Conservation (phyloP, 441 rosid genomes). For the Eugenia klotzschiana region DNA sequence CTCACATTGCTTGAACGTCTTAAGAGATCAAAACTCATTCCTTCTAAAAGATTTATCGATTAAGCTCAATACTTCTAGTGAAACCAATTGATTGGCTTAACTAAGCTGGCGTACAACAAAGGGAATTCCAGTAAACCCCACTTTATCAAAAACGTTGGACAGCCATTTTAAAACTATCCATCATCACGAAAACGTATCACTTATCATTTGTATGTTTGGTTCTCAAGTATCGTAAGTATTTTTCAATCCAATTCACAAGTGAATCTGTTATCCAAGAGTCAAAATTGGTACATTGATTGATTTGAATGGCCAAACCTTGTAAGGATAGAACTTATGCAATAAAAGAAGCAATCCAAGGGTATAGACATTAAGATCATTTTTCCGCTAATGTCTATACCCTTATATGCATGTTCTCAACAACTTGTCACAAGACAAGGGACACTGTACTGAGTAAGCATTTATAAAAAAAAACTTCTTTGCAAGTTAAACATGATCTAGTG, state of each 20-base stretch:
- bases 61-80: neutral
- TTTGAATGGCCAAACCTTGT: neutral
- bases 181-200: neutral
- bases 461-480: neutral
- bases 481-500: neutral
- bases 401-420: neutral
- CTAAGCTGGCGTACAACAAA: neutral
- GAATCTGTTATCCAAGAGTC: neutral
- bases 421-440: neutral
- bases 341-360: neutral
- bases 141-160: neutral
- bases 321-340: neutral
- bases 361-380: neutral
- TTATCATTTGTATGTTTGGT: neutral
- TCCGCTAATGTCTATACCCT: neutral
- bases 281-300: neutral
- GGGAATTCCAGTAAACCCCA: neutral
- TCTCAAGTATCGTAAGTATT: neutral
- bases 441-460: neutral
- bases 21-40: neutral
- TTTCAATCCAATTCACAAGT: neutral
- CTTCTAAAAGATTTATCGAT: neutral
- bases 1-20: neutral
- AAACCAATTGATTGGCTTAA: neutral
- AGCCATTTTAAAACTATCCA: neutral